Conservation (phyloP, 495 filamentous ascomycete genomes). For the Penicillium soppii region DNA sequence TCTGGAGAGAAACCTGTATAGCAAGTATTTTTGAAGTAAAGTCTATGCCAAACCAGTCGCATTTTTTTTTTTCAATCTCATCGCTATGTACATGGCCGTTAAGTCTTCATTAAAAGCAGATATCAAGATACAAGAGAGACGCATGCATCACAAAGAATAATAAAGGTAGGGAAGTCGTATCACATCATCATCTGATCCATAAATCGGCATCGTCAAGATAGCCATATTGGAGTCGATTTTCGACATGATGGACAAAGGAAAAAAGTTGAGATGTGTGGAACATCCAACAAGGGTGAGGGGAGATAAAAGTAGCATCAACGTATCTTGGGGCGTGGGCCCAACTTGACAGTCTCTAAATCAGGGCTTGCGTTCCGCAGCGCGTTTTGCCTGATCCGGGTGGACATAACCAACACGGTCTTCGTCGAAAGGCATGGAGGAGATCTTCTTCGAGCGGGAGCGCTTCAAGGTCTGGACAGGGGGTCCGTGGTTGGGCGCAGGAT, state of each 20-base stretch:
- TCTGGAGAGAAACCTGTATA: too few relatives aligned
- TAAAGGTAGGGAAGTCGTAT: background rate
- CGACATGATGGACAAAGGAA: background rate
- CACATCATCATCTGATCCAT: slow-evolving; percentile 7
- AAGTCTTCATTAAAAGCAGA: slow-evolving; percentile 12
- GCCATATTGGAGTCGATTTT: background rate
- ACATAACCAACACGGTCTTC: slow-evolving; percentile 51
- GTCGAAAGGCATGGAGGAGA: slow-evolving; percentile 44
- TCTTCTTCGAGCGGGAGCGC: slow-evolving; percentile 41
- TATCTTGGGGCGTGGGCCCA: background rate
- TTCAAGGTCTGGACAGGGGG: slow-evolving; percentile 45
- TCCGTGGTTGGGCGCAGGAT: slow-evolving; percentile 29
- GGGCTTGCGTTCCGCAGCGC: slow-evolving; percentile 20
- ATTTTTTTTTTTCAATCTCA: slow-evolving; percentile 4
- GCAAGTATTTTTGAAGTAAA: background rate
- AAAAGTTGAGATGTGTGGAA: background rate
- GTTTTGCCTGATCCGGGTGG: slow-evolving; percentile 36
- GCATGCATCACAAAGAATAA: slow-evolving; percentile 11
- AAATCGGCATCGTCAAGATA: slow-evolving; percentile 7
- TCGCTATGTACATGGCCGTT: slow-evolving; percentile 12
- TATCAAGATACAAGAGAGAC: slow-evolving; percentile 7
- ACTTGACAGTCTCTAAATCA: too few relatives aligned
- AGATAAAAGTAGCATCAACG: background rate
- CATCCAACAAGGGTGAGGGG: background rate
- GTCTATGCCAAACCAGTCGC: slow-evolving; percentile 10